Conservation (phyloP, 2,329 filamentous ascomycete genomes). For the Claviceps sp. region DNA sequence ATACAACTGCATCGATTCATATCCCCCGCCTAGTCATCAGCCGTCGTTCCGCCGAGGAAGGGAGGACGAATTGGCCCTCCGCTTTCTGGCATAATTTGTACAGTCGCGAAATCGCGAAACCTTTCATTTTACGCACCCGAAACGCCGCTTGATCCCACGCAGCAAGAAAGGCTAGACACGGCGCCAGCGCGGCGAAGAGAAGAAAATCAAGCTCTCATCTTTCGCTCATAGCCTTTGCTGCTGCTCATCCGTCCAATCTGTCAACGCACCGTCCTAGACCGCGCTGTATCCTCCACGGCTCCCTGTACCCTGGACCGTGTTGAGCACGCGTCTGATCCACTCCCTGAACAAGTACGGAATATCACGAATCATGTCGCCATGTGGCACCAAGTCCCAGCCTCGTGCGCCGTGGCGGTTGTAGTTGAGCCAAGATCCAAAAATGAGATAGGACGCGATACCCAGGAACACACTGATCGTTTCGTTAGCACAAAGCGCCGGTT, state of each 20-base stretch:
- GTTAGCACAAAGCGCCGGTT: not conserved
- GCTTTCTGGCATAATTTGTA: conserved; percentile 6
- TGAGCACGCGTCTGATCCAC: conserved; percentile 65
- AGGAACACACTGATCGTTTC: conserved; percentile 57
- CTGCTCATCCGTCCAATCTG: not conserved
- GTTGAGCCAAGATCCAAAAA: conserved; percentile 97
- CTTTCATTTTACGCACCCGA: conserved; percentile 11
- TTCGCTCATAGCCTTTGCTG: not conserved
- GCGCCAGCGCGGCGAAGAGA: not conserved
- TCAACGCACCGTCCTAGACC: conserved; percentile 40
- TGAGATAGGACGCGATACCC: conserved; percentile 74
- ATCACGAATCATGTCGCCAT: conserved; percentile 84
- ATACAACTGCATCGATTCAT: no score
- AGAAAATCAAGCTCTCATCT: not conserved
- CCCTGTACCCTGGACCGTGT: conserved; percentile 71
- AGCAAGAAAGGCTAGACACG: not conserved
- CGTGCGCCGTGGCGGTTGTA: conserved; percentile 93
- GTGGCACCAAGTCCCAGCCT: conserved; percentile 88
- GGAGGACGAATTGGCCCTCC: not conserved
- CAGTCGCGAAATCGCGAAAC: conserved; percentile 13
- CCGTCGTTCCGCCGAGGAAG: not conserved
- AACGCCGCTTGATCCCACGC: conserved; percentile 11
- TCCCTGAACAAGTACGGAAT: conserved; percentile 87
- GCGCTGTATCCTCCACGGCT: conserved; percentile 88
- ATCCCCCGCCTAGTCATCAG: no score